Base-by-base conservation (phyloP, 2,329 filamentous ascomycete genomes). In the Endoconidiophora polonica region DNA sequence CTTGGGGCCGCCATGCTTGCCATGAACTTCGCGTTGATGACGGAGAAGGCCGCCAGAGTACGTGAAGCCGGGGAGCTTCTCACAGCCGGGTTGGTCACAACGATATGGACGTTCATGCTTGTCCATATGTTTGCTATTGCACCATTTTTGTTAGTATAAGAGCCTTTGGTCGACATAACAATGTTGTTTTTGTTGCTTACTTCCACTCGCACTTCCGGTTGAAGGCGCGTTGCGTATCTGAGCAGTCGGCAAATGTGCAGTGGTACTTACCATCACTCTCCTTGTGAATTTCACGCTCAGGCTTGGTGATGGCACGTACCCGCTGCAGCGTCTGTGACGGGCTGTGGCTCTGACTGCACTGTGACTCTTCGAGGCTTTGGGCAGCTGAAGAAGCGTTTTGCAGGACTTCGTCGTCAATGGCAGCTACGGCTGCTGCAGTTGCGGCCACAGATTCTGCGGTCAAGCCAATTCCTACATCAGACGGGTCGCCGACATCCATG, bases 21-120 rank as follows among this genome's bases (percentile, higher is more conserved):
- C 80, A 64, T 96, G 90, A 1, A 96, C 90, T 65, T 96, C 90
- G 55, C 90, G 81, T 65, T 94, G 83, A 65, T 96, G 90, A 43
- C 90, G 76, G 16, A 94, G 67, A 0, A 96, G 76, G 3, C 90
- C 90, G 14, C 90, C 90, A 0, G 85, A 90, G 62, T 96, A 96
- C 1, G 90, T 96, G 64, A 96, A 96, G 1, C 90, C 90, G 48
- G 85, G 84, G 0, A 94, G 74, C 59, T 94, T 94, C 59, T 90
- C 86, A 64, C 90, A 95, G 37, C 83, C 83, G n/a, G 77, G 73
- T 41, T 82, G 79, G 20, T 70, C 72, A 64, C 90, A 96, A 59
- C 87, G 84, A 62, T 95, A 96, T 1, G 90, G 90, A 10, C 90
- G 76, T 58, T 94, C 87, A 62, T 96, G 90, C 63, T 94, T 94